Evolutionary conservation across 345 rosid species (phyloP), one percentile per base, ranked within the genome.

Genomic region (Salix arbutifolia): DNA sequence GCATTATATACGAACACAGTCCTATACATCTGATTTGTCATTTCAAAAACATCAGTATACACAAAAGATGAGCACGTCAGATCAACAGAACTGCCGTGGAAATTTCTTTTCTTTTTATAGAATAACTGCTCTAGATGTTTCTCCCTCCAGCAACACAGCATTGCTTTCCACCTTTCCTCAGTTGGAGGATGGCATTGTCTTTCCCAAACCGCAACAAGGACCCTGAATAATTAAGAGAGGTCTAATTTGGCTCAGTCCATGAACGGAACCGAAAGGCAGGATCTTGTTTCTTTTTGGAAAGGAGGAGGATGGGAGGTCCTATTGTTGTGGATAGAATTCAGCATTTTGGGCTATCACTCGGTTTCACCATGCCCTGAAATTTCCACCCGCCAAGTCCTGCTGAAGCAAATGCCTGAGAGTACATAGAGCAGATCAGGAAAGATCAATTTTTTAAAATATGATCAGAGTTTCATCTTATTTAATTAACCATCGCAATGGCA

Each of bases 311-410:
- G 12, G 25, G 67, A 8, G 42, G 23, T 40, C 64, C 37, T 28
- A 33, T n/a, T 6, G 42, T 5, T 16, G 19, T 33, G 46, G 40
- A 64, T 46, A 33, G 30, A 35, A n/a, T 19, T 69, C 61, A 62
- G 44, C 25, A 53, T 35, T 10, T 74, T 10, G 44, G 58, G 83
- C 69, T 74, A 53, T 85, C 64, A 71, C 81, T 82, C 28, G 98
- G 99, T 81, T 91, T 89, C 79, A 91, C 93, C 50, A 93, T 82
- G 79, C 93, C 94, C 48, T 87, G 90, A 80, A 96, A 97, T 83
- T 90, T 90, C 98, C 99, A 93, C 67, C 99, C 98, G 2, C 99
- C 98, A 70, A 87, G 88, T 74, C 98, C 98, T 35, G 99, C 94
- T 40, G 80, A 33, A 0, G 88, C 78, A 80, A 96, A 91, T 77